These are phyloP conservation scores for Cladosporium sp. DNA, from an alignment of 2,329 filamentous ascomycete species.

Conservation along the genomic window DNA sequence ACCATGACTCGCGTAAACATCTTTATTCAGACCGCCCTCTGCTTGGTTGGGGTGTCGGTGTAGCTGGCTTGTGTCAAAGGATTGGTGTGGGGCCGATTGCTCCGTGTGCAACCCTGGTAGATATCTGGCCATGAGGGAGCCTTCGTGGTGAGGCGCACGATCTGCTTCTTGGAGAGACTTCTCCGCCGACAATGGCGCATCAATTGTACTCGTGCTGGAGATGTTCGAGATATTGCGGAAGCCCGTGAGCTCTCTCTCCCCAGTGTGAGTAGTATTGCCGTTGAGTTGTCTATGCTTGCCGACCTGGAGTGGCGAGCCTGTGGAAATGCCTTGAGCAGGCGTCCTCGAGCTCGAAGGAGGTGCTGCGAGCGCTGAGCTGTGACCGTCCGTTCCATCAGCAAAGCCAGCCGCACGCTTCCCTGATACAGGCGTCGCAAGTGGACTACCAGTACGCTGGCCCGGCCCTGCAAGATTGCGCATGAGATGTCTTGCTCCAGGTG, in stretches of 20 bases:
- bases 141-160: conserved; percentile 24
- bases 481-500: conserved; percentile 28
- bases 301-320: conserved; percentile 32
- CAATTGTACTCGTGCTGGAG: conserved; percentile 44
- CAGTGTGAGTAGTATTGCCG: conserved; percentile 28
- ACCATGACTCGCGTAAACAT: conserved; percentile 28
- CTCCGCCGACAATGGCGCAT: conserved; percentile 33
- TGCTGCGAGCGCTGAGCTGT: conserved; percentile 16
- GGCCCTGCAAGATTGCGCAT: conserved; percentile 33
- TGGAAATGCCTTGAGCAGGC: conserved; percentile 1
- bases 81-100: conserved; percentile 29
- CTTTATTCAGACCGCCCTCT: conserved; percentile 22
- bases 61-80: conserved; percentile 33
- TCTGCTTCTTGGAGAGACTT: conserved; percentile 30
- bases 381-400: conserved; percentile 18
- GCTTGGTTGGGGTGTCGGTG: conserved; percentile 28
- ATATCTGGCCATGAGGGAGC: conserved; percentile 6
- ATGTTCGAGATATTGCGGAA: conserved; percentile 29
- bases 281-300: conserved; percentile 32
- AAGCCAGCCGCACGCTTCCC: conserved; percentile 30
- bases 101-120: conserved; percentile 28
- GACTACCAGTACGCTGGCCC: conserved; percentile 27
- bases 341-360: conserved; percentile 4
- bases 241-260: conserved; percentile 34
- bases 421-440: conserved; percentile 36